A percentile compares a stretch with the other conserved stretches of the same genome.
Conservation (phyloP, 2,329 filamentous ascomycete genomes). For the Aureobasidium uvarum region DNA sequence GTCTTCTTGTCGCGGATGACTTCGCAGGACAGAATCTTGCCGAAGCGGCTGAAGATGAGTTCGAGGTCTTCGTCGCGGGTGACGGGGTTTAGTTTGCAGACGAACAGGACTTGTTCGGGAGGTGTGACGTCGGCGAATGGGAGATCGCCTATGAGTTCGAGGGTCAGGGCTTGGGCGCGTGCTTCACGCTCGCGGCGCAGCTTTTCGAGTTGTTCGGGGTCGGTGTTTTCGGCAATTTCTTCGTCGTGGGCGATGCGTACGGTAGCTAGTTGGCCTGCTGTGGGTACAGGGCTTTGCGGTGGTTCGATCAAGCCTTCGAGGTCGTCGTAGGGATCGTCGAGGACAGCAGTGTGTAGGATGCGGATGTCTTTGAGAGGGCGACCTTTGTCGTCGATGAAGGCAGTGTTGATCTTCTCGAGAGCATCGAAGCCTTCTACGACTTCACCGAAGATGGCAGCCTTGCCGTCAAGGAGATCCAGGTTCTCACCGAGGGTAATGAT, state of each 20-base stretch:
- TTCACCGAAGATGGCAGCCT: conserved; percentile 91
- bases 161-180: conserved; percentile 85
- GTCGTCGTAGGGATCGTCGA: conserved; percentile 91
- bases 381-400: conserved; percentile 82
- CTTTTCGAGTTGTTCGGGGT: conserved; percentile 77
- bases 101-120: conserved; percentile 94
- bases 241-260: conserved; percentile 91
- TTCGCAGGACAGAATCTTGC: conserved; percentile 91
- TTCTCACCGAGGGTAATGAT: conserved; percentile 87
- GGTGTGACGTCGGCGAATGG: conserved; percentile 97
- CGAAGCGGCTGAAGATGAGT: conserved; percentile 95
- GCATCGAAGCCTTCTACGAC: conserved; percentile 95
- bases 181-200: conserved; percentile 84
- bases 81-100: conserved; percentile 97
- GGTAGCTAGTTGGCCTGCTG: conserved; percentile 81
- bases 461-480: conserved; percentile 86
- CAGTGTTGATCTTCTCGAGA: conserved; percentile 86
- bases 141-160: conserved; percentile 97
- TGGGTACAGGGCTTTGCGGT: conserved; percentile 74
- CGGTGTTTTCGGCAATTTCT: conserved; percentile 71
- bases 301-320: conserved; percentile 74
- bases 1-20: conserved; percentile 93
- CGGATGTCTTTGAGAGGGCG: conserved; percentile 91
- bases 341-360: conserved; percentile 84
- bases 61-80: conserved; percentile 93